Evolutionary conservation across 1,284 basidiomycete species (phyloP), one percentile per base, ranked within the genome.

Genomic region (Fistulinella staudtii): DNA sequence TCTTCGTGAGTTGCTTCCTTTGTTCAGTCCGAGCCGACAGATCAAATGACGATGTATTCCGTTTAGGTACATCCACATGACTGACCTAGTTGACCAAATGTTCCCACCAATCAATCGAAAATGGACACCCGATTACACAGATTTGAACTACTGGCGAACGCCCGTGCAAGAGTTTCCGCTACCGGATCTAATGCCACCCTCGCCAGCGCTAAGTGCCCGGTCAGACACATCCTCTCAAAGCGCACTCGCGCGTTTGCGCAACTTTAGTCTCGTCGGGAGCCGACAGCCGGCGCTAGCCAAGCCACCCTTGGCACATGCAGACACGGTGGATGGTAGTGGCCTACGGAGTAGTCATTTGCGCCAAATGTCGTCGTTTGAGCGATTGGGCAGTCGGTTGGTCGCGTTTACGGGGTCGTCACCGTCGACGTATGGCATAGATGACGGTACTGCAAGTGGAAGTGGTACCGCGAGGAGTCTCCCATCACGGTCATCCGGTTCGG

Each of bases 41-140:
- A 22, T n/a, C 7, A 15, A 15, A 15, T 17, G 30, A 31, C 11
- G 3, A 3, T 6, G n/a, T 10, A 11, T n/a, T 4, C 23, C 15
- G 22, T 8, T 13, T 33, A 86, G 87, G 39, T 93, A 94, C 65
- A 94, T 93, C 52, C 86, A 93, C 64, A 97, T 95, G 93, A 97
- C 95, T 14, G 95, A 99, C 65, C 79, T 99, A 13, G 96, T 99
- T 24, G 94, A 99, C 69, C 94, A 97, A 65, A 95, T 97, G 85
- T 99, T 99, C 74, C 96, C 96, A 21, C 93, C 95, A 0, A 92
- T 98, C 48, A 80, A 92, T 58, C 82, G 84, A 42, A 90, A 89
- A 61, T 86, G 85, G 74, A 80, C 83, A 29, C 83, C 91, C 1
- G 93, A 96, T 64, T 99, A 79, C 64, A 97, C 93, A 15, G 95